These are phyloP conservation scores for Aphanoascus verrucosus DNA, from an alignment of 2,329 filamentous ascomycete species.

Conservation along the genomic window DNA sequence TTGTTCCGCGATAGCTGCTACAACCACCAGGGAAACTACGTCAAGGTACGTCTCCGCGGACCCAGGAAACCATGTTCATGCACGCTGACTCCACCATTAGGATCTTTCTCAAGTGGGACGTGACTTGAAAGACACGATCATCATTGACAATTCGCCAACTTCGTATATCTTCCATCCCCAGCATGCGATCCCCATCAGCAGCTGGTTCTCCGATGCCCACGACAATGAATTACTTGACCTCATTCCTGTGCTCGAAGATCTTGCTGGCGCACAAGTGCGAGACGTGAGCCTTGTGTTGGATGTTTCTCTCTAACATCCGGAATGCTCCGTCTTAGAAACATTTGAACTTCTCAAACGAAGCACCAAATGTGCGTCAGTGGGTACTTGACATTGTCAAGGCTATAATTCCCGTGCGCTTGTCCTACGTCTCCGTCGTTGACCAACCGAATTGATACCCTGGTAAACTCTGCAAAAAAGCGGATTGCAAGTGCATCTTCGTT, in stretches of 20 bases:
- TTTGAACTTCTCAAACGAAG: neutral
- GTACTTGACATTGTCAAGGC: neutral
- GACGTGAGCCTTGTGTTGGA: constrained; percentile 97
- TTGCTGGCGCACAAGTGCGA: constrained; percentile 76
- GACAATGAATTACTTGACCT: constrained; percentile 97
- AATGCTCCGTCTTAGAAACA: neutral
- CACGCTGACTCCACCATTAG: constrained; percentile 27
- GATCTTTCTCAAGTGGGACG: constrained; percentile 94
- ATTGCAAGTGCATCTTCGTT: neutral
- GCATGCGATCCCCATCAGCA: constrained; percentile 97
- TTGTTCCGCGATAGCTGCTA: constrained; percentile 98
- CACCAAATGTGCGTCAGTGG: neutral
- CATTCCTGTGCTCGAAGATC: constrained; percentile 94
- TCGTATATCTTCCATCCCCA: constrained; percentile 99
- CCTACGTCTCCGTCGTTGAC: neutral
- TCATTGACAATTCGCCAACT: constrained; percentile 98
- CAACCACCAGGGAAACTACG: constrained; percentile 98
- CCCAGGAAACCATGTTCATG: neutral
- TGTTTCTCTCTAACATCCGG: constrained; percentile 59
- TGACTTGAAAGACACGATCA: constrained; percentile 93
- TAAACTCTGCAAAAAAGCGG: neutral
- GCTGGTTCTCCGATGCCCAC: constrained; percentile 99
- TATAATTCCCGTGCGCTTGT: neutral
- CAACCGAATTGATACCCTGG: neutral
- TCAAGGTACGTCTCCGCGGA: constrained; percentile 51